Conservation (phyloP, 768 basidiomycete species). For the Lactarius trivialis region DNA sequence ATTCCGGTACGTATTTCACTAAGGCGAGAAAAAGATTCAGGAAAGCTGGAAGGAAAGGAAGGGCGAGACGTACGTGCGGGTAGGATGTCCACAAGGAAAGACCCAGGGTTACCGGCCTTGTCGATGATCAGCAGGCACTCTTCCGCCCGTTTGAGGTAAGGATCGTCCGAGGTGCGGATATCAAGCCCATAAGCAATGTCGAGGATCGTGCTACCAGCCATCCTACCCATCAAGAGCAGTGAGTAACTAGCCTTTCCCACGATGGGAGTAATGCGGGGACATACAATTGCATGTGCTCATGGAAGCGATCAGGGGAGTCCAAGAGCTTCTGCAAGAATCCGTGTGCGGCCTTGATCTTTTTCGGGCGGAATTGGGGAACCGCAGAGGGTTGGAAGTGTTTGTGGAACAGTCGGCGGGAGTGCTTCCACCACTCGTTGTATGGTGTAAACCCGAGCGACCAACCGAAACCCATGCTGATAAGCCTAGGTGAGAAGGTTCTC, state of each 20-base stretch:
- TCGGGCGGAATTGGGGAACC: constrained; percentile 28
- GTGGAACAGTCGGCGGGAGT: constrained; percentile 30
- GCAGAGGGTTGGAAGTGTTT: constrained; percentile 25
- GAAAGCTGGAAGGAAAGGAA: neutral
- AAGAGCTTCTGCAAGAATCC: constrained; percentile 31
- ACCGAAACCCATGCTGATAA: constrained; percentile 20
- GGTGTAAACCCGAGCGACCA: constrained; percentile 26
- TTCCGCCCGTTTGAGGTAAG: constrained; percentile 22
- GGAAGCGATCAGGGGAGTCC: constrained; percentile 30
- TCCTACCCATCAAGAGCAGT: neutral
- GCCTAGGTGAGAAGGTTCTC: neutral
- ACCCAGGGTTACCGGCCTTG: constrained; percentile 23
- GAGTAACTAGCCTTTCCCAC: neutral
- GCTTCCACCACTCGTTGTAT: constrained; percentile 32
- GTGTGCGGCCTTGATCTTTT: constrained; percentile 30
- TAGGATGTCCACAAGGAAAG: constrained; percentile 27
- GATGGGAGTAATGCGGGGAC: neutral
- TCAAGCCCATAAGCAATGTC: constrained; percentile 22
- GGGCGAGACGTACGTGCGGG: constrained; percentile 22
- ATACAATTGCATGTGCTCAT: constrained; percentile 34
- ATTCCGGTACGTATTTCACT: constrained; percentile 27
- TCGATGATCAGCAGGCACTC: constrained; percentile 19
- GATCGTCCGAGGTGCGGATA: constrained; percentile 17
- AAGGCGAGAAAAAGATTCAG: neutral
- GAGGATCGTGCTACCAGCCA: constrained; percentile 22